phyloP scores from a whole-genome alignment of 2,329 filamentous ascomycete species.

The Coleophoma cylindrospora region DNA sequence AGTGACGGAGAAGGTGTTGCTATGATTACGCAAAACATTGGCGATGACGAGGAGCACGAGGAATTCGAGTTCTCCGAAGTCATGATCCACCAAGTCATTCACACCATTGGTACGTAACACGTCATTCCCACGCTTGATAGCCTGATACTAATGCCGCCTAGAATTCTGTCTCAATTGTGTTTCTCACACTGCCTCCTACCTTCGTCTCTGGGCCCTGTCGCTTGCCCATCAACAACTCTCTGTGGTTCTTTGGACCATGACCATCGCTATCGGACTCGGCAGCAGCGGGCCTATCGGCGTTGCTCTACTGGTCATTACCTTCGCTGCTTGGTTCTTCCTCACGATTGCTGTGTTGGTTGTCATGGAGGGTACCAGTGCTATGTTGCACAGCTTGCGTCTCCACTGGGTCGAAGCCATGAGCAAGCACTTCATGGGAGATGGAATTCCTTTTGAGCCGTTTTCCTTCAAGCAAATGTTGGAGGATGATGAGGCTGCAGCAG shows the following conservation, averaged over 20 bases:
- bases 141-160: constrained; percentile 33
- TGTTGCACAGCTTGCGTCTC: constrained; percentile 86
- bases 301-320: constrained; percentile 75
- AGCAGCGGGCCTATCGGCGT: constrained; percentile 64
- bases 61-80: constrained; percentile 97
- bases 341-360: constrained; percentile 77
- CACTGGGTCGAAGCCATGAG: constrained; percentile 98
- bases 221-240: constrained; percentile 97
- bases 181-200: constrained; percentile 96
- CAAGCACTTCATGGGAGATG: constrained; percentile 92
- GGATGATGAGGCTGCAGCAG: constrained; percentile 64
- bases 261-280: constrained; percentile 70
- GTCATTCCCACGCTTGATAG: background rate
- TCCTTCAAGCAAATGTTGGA: constrained; percentile 81
- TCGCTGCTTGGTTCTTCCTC: constrained; percentile 87
- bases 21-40: constrained; percentile 83
- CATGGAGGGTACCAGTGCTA: constrained; percentile 95
- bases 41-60: constrained; percentile 78
- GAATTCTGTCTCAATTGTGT: constrained; percentile 99
- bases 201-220: constrained; percentile 95
- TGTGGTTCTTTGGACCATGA: constrained; percentile 96
- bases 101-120: constrained; percentile 82
- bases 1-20: constrained; percentile 79
- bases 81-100: constrained; percentile 99
- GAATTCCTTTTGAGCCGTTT: constrained; percentile 82